Evolutionary conservation across 805 yeast species (phyloP).

Genomic region (Candida vaughaniae): DNA sequence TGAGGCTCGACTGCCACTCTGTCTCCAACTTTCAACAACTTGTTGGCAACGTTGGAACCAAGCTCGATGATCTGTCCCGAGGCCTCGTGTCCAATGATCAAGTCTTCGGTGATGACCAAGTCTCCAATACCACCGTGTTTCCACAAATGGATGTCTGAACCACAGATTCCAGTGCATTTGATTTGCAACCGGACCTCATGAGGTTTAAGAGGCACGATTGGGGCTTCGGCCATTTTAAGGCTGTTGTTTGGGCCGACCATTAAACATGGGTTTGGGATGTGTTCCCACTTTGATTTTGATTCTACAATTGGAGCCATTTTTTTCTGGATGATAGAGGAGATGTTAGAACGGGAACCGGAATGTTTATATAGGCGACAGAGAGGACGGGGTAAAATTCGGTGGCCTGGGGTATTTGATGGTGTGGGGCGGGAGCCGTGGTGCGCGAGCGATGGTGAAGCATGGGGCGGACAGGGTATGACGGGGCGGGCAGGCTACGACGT

Average conservation of each 20-base stretch:
- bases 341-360: neutral
- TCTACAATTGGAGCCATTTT: constrained; percentile 17
- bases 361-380: neutral
- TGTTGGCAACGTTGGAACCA: constrained; percentile 43
- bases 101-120: constrained; percentile 32
- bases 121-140: constrained; percentile 27
- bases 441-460: too few species aligned
- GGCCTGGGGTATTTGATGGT: too few species aligned
- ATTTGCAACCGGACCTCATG: constrained; percentile 21
- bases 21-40: constrained; percentile 45
- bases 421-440: too few species aligned
- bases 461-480: too few species aligned
- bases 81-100: constrained; percentile 46
- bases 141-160: constrained; percentile 24
- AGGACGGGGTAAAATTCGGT: neutral
- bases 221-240: constrained; percentile 15
- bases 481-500: too few species aligned
- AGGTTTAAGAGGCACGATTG: constrained; percentile 13
- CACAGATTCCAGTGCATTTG: constrained; percentile 25
- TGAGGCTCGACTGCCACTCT: constrained; percentile 58
- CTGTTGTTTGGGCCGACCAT: constrained; percentile 14
- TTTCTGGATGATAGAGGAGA: neutral
- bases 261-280: constrained; percentile 17
- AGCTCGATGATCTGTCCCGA: constrained; percentile 49
- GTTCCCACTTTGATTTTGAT: constrained; percentile 15